These are phyloP conservation scores for Perilla frutescens DNA, from an alignment of 257 asterid genomes.

Conservation along the genomic window DNA sequence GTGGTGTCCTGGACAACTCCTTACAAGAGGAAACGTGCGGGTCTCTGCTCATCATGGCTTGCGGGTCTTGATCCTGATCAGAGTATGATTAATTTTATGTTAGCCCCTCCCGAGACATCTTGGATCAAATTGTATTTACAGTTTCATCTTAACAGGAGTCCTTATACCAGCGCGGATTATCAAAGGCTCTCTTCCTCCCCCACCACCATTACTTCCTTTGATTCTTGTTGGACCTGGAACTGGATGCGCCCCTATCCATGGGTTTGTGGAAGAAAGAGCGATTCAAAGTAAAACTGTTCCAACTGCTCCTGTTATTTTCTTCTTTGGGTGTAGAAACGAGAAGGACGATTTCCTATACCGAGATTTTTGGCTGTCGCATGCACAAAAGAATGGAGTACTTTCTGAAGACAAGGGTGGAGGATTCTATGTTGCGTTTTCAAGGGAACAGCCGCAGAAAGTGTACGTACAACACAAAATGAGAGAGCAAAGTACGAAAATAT, in stretches of 20 bases:
- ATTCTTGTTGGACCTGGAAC: constrained; percentile 98
- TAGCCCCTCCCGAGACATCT: background rate
- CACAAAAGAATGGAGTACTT: constrained; percentile 66
- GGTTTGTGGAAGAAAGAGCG: constrained; percentile 86
- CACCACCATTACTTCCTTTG: constrained; percentile 83
- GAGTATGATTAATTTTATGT: constrained; percentile 41
- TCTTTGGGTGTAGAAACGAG: constrained; percentile 88
- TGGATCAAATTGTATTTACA: constrained; percentile 14
- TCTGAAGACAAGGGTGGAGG: constrained; percentile 92
- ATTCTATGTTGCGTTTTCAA: constrained; percentile 84
- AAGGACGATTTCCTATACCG: constrained; percentile 73
- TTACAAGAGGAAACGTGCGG: constrained; percentile 78
- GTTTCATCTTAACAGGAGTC: constrained; percentile 51
- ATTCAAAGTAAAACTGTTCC: constrained; percentile 60
- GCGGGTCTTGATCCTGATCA: constrained; percentile 83
- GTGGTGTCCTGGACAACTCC: constrained; percentile 91
- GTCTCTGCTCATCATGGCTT: constrained; percentile 97
- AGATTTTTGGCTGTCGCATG: constrained; percentile 82
- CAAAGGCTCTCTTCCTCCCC: constrained; percentile 85
- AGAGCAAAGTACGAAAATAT: constrained; percentile 66
- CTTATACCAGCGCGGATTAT: constrained; percentile 78
- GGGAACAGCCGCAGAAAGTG: constrained; percentile 81
- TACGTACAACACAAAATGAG: constrained; percentile 89
- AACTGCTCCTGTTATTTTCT: constrained; percentile 81
- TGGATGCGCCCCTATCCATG: constrained; percentile 96